phyloP scores from a whole-genome alignment of 75 land plant species.

The Sequoia sempervirens region DNA sequence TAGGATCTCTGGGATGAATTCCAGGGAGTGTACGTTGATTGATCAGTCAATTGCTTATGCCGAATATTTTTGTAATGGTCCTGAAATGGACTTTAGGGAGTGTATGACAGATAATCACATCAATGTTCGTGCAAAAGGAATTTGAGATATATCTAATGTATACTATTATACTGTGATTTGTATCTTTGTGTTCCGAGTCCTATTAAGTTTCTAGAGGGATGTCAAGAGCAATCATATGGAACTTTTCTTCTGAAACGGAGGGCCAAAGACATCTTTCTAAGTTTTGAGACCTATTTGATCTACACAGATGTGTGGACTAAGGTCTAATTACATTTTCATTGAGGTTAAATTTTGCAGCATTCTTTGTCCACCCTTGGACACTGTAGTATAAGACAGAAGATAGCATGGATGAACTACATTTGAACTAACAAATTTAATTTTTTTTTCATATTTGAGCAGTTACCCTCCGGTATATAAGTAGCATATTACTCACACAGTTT shows the following conservation, averaged over 20 bases:
- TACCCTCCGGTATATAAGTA: background rate
- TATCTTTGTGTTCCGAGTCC: background rate
- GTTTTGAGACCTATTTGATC: background rate
- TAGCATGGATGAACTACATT: background rate
- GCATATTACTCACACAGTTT: no score
- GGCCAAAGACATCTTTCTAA: no score
- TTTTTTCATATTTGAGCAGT: background rate
- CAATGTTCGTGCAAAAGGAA: background rate
- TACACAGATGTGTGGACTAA: no score
- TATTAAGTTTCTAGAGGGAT: background rate
- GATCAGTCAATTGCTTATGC: background rate
- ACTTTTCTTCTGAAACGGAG: background rate
- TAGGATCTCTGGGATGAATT: background rate
- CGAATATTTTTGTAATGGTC: background rate
- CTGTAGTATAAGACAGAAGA: background rate
- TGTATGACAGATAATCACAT: background rate
- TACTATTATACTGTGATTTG: background rate
- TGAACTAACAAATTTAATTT: background rate
- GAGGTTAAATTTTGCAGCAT: background rate
- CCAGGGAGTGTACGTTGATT: background rate
- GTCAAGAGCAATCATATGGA: background rate
- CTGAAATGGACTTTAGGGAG: background rate
- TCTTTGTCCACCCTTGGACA: background rate
- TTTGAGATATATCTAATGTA: constrained; percentile 1
- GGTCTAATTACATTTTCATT: background rate